Conservation (phyloP, 441 rosid genomes). For the Melastoma candidum region DNA sequence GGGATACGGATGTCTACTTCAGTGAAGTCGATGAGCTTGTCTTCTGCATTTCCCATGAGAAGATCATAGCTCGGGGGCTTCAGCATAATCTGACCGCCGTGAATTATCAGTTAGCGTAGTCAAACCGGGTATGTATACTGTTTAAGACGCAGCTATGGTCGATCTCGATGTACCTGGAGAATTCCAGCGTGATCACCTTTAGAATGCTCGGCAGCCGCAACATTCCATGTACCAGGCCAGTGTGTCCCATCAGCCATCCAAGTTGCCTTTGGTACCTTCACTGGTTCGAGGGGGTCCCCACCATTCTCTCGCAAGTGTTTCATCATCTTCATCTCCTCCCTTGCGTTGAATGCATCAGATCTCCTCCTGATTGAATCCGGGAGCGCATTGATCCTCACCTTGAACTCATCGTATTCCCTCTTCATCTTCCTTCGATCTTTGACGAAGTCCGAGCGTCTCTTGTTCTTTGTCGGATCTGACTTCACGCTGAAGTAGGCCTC, state of each 20-base stretch:
- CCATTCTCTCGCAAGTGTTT: slow-evolving; percentile 57
- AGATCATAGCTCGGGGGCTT: slow-evolving; percentile 10
- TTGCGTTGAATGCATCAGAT: slow-evolving; percentile 75
- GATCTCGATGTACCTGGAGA: slow-evolving; percentile 47
- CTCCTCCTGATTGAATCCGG: slow-evolving; percentile 70
- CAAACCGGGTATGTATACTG: not conserved
- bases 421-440: slow-evolving; percentile 83
- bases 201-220: slow-evolving; percentile 50
- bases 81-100: slow-evolving; percentile 6
- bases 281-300: slow-evolving; percentile 25
- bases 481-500: slow-evolving; percentile 80
- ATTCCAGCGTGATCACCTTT: slow-evolving; percentile 84
- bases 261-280: slow-evolving; percentile 56
- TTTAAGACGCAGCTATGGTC: not conserved
- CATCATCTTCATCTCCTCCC: slow-evolving; percentile 66
- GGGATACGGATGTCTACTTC: no score
- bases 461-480: slow-evolving; percentile 64
- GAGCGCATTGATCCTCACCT: slow-evolving; percentile 72
- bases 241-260: slow-evolving; percentile 97
- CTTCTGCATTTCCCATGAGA: not conserved
- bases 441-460: slow-evolving; percentile 68
- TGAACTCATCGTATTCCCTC: slow-evolving; percentile 87
- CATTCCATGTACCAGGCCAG: slow-evolving; percentile 90
- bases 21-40: not conserved
- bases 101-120: not conserved